Evolutionary conservation across 805 yeast genomes (phyloP).

Genomic region (Hanseniaspora mollemarum): DNA sequence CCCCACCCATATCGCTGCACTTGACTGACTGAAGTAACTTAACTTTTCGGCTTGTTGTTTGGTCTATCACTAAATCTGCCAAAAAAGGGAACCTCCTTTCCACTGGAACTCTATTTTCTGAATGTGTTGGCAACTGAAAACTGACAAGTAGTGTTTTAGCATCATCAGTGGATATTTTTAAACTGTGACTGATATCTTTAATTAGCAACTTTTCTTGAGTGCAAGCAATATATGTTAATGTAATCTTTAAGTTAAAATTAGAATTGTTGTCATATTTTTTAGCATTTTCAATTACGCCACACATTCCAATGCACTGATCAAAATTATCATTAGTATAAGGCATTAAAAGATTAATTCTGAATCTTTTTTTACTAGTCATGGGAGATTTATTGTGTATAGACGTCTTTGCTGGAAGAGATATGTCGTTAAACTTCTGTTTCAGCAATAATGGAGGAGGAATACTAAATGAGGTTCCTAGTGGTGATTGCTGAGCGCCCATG

Average conservation of each 20-base stretch:
- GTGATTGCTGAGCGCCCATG: neutral
- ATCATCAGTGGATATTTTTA: neutral
- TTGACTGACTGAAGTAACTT: neutral
- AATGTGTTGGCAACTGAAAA: neutral
- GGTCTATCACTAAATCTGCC: neutral
- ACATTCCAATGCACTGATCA: constrained; percentile 9
- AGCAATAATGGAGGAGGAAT: neutral
- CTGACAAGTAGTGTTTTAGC: neutral
- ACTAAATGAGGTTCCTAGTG: neutral
- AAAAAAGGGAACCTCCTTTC: neutral
- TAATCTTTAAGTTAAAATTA: neutral
- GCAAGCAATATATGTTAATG: neutral
- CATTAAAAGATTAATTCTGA: neutral
- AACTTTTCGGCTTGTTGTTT: neutral
- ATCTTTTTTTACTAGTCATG: neutral
- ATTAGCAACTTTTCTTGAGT: constrained; percentile 1
- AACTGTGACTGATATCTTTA: neutral
- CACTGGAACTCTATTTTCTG: neutral
- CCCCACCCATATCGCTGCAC: neutral
- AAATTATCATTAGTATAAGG: constrained; percentile 13
- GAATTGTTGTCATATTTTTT: neutral
- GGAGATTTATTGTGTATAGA: neutral
- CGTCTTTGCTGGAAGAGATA: neutral
- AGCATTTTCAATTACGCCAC: neutral
- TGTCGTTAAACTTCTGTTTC: neutral